phyloP scores from a whole-genome alignment of 345 rosid species.

The Camelina sativa region DNA sequence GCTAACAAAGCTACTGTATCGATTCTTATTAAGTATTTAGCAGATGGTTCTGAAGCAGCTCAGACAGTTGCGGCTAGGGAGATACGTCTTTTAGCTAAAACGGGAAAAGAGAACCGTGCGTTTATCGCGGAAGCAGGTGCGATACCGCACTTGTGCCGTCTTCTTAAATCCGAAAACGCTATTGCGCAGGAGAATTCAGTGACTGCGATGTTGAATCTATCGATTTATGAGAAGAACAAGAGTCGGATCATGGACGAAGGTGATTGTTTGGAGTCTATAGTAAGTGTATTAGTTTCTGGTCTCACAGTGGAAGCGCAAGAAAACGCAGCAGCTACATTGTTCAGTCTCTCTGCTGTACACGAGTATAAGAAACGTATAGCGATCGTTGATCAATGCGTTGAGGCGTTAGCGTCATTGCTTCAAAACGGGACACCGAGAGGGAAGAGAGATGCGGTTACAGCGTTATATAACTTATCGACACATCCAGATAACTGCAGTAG shows the following conservation, averaged over 20 bases:
- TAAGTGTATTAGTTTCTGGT: slow-evolving; percentile 71
- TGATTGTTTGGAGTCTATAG: slow-evolving; percentile 75
- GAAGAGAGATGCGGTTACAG: slow-evolving; percentile 94
- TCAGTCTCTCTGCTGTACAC: slow-evolving; percentile 89
- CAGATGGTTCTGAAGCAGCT: slow-evolving; percentile 64
- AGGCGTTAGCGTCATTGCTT: slow-evolving; percentile 74
- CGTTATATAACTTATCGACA: slow-evolving; percentile 82
- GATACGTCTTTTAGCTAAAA: slow-evolving; percentile 83
- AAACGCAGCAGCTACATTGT: slow-evolving; percentile 93
- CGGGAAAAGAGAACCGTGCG: slow-evolving; percentile 86
- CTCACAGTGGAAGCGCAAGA: slow-evolving; percentile 83
- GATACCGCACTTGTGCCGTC: slow-evolving; percentile 66
- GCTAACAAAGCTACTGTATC: slow-evolving; percentile 80
- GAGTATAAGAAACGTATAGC: slow-evolving; percentile 91
- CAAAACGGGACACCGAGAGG: slow-evolving; percentile 79
- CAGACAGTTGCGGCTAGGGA: slow-evolving; percentile 80
- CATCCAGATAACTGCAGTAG: slow-evolving; percentile 77
- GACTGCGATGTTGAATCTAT: slow-evolving; percentile 87
- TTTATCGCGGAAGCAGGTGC: slow-evolving; percentile 93
- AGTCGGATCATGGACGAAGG: slow-evolving; percentile 79
- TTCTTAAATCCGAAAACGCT: slow-evolving; percentile 63
- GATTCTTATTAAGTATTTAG: slow-evolving; percentile 72
- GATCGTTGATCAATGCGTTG: slow-evolving; percentile 64
- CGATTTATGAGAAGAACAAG: slow-evolving; percentile 88
- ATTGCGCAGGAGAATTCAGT: slow-evolving; percentile 89